Percentiles rank a stretch among this genome's conserved stretches.
These are phyloP conservation scores for Alternaria solani DNA, from an alignment of 2,329 filamentous ascomycete genomes.

Conservation along the genomic window DNA sequence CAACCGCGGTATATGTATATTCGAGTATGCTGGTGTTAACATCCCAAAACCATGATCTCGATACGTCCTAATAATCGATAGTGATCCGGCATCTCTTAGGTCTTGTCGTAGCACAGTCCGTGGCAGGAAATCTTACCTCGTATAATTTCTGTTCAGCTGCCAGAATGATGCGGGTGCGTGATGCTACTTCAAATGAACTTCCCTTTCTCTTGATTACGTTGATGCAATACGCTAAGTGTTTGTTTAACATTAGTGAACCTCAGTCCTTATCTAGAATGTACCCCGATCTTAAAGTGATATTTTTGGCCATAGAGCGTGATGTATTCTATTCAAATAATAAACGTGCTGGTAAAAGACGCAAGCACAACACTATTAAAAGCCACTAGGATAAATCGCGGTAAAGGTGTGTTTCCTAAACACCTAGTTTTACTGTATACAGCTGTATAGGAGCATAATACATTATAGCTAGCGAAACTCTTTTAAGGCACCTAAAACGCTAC, in stretches of 20 bases:
- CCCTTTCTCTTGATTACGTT: background rate
- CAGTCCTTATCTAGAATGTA: background rate
- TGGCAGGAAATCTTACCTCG: background rate
- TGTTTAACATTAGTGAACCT: background rate
- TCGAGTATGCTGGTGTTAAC: background rate
- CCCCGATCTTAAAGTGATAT: background rate
- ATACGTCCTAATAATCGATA: background rate
- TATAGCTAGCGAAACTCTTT: too few species aligned
- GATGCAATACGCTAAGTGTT: background rate
- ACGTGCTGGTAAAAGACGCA: too few species aligned
- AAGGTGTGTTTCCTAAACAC: too few species aligned
- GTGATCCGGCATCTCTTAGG: background rate
- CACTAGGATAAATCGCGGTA: too few species aligned
- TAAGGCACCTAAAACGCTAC: too few species aligned
- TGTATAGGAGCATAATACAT: too few species aligned
- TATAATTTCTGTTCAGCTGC: background rate
- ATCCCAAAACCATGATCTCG: too few species aligned
- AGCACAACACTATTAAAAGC: too few species aligned
- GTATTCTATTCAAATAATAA: background rate
- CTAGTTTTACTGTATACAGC: too few species aligned
- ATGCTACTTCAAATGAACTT: background rate
- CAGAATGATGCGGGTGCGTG: background rate
- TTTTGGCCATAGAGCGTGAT: background rate
- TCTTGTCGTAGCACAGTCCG: background rate
- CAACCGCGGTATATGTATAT: background rate